A percentile compares a stretch with the other conserved stretches of the same genome.
These are phyloP conservation scores for Harringtonia lauricola DNA, from an alignment of 2,329 filamentous ascomycete species.

Conservation along the genomic window DNA sequence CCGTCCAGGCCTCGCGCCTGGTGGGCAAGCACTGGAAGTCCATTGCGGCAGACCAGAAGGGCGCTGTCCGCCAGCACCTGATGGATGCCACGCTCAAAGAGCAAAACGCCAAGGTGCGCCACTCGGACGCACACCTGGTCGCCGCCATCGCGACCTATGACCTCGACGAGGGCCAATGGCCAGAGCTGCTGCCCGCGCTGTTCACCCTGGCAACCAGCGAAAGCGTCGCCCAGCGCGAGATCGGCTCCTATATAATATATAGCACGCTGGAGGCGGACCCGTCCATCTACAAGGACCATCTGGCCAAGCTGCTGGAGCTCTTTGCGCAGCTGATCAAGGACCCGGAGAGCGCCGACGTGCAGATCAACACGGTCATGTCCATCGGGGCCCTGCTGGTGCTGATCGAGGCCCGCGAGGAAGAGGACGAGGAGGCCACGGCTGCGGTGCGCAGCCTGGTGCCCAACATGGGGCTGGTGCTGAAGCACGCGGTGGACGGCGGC, in stretches of 20 bases:
- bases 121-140: conserved; percentile 80
- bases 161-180: conserved; percentile 77
- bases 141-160: conserved; percentile 79
- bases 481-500: conserved; percentile 65
- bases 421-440: conserved; percentile 62
- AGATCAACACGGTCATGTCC: conserved; percentile 87
- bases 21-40: conserved; percentile 78
- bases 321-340: conserved; percentile 85
- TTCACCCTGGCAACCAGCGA: conserved; percentile 67
- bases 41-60: conserved; percentile 65
- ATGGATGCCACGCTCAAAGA: conserved; percentile 78
- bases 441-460: conserved; percentile 74
- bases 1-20: conserved; percentile 77
- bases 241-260: conserved; percentile 87
- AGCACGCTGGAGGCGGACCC: conserved; percentile 84
- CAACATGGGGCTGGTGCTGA: conserved; percentile 79
- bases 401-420: conserved; percentile 79
- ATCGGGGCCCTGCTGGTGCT: conserved; percentile 81
- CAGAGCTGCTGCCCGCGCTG: conserved; percentile 67
- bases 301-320: conserved; percentile 66
- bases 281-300: conserved; percentile 72
- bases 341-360: conserved; percentile 80
- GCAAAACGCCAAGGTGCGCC: conserved; percentile 63
- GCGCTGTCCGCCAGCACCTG: conserved; percentile 68
- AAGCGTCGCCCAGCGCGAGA: conserved; percentile 71